These are phyloP conservation scores for Metschnikowia cerradonensis DNA, from an alignment of 805 yeast species.

Conservation along the genomic window DNA sequence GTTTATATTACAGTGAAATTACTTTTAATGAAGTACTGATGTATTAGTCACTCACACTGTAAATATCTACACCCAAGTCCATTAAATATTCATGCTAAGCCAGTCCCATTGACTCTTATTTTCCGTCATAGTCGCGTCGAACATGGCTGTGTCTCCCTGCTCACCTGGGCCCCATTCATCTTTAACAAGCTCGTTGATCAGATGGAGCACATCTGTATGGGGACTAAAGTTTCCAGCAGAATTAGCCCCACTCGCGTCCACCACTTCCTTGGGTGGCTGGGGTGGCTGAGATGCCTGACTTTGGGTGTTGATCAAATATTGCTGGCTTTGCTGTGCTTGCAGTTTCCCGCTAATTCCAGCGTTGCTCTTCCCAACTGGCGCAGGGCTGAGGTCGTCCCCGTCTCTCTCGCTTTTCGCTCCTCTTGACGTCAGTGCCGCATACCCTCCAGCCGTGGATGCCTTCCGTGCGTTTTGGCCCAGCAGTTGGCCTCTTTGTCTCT, in stretches of 20 bases:
- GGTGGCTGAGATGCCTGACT: neutral
- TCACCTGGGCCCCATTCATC: conserved; percentile 19
- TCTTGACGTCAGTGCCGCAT: neutral
- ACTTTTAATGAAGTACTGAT: neutral
- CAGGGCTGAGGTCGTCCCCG: conserved; percentile 50
- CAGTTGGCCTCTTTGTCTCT: conserved; percentile 62
- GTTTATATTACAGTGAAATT: too few relatives aligned
- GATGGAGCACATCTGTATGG: conserved; percentile 5
- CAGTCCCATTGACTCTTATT: conserved; percentile 40
- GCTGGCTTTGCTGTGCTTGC: neutral
- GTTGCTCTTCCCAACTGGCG: conserved; percentile 27
- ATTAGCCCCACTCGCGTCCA: neutral
- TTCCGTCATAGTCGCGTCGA: conserved; percentile 10
- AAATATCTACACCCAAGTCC: neutral
- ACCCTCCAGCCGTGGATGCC: conserved; percentile 3
- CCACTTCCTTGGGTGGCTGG: conserved; percentile 1
- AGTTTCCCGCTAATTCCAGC: neutral
- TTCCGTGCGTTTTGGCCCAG: conserved; percentile 8
- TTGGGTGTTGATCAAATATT: neutral
- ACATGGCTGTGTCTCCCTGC: conserved; percentile 13
- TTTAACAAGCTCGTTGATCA: conserved; percentile 11
- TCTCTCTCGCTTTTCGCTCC: conserved; percentile 22
- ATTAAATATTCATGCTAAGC: conserved; percentile 41
- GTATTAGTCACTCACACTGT: neutral
- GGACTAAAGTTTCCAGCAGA: neutral